These are phyloP conservation scores for Lindgomyces ingoldianus DNA, from an alignment of 495 filamentous ascomycete species.

Conservation along the genomic window DNA sequence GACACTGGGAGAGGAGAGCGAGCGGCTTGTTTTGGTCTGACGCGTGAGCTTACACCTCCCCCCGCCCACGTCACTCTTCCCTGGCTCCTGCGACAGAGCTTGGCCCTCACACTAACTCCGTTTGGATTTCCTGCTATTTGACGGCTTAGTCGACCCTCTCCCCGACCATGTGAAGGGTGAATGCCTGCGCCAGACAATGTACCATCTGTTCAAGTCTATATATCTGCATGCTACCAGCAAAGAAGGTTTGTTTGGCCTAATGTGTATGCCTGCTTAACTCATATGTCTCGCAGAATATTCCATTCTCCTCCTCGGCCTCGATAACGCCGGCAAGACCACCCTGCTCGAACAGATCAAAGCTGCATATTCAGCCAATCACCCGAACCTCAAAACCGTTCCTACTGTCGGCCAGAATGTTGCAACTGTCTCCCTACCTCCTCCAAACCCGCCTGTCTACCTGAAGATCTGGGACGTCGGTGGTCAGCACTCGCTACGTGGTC, in stretches of 20 bases:
- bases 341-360: constrained; percentile 95
- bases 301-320: constrained; percentile 91
- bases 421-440: constrained; percentile 79
- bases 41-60: neutral
- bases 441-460: constrained; percentile 93
- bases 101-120: neutral
- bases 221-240: constrained; percentile 94
- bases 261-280: constrained; percentile 2
- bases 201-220: constrained; percentile 91
- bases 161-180: constrained; percentile 16
- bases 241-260: constrained; percentile 70
- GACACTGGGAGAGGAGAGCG: neutral
- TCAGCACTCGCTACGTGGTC: constrained; percentile 79
- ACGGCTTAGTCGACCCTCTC: neutral
- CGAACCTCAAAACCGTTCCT: constrained; percentile 72
- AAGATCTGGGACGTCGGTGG: constrained; percentile 99
- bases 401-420: constrained; percentile 97
- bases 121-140: neutral
- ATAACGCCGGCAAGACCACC: constrained; percentile 98
- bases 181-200: constrained; percentile 61
- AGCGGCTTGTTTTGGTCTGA: constrained; percentile 19
- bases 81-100: neutral
- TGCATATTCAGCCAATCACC: constrained; percentile 54
- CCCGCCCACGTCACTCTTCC: constrained; percentile 18
- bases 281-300: constrained; percentile 73